Percentiles rank a stretch among this genome's conserved stretches.
Conservation (phyloP, 192 early-diverging fungal genomes). For the Phycomyces nitens region DNA sequence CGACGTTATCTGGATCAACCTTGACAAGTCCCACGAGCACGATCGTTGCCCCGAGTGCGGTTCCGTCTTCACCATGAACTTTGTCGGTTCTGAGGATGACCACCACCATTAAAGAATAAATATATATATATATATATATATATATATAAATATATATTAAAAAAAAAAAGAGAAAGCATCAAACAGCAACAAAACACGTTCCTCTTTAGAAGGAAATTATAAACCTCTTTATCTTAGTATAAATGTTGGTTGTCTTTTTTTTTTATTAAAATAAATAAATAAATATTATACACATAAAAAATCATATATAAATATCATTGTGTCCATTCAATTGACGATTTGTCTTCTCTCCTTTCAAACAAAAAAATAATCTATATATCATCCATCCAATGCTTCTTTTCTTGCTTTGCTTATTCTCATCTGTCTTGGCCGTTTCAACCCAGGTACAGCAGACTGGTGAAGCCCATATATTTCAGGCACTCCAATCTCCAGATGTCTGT, state of each 20-base stretch:
- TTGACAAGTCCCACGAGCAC: conserved; percentile 71
- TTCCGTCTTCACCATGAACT: conserved; percentile 66
- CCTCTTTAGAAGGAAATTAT: not conserved
- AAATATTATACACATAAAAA: conserved; percentile 4
- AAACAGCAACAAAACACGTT: not conserved
- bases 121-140: not conserved
- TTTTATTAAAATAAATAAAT: not conserved
- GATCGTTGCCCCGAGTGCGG: conserved; percentile 97
- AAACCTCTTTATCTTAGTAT: not conserved
- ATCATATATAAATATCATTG: no score
- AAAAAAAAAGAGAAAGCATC: not conserved
- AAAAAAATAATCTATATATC: no score
- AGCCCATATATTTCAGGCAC: no score
- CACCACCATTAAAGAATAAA: conserved; percentile 31
- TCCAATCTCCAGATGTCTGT: no score
- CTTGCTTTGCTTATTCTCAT: no score
- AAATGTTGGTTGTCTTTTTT: not conserved
- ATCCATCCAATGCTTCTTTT: no score
- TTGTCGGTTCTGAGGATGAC: conserved; percentile 33
- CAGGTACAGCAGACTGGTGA: no score
- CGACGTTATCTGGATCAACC: conserved; percentile 85
- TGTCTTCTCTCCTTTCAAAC: no score
- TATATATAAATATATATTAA: not conserved
- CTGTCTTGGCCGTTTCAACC: no score
- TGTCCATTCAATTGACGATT: no score